Base-by-base conservation (phyloP, 23 red algal genomes). In the Gracilaria gracilis region DNA sequence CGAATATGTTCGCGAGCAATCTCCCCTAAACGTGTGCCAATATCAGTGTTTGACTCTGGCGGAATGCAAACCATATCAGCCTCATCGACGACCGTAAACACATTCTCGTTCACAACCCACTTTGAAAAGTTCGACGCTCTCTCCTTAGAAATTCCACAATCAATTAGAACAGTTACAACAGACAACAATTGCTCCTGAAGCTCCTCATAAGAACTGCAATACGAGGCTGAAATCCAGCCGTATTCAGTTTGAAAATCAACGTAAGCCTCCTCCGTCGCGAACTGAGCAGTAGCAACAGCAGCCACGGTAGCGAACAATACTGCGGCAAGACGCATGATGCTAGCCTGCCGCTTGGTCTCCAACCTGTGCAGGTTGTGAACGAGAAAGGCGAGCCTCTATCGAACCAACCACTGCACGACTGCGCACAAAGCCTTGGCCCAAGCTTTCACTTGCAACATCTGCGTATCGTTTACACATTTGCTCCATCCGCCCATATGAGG, bases 91-190 rank as follows among this genome's bases (percentile, higher is more conserved):
- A 44, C 67, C 35, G 33, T 73, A 44, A 23, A 73, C 31, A 73
- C 67, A 73, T 73, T 73, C 67, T 73, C 67, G 20, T 37, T 73
- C 15, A 73, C 67, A 44, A 73, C 38, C 67, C 67, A 73, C 21
- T 73, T 2, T 1, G 20, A 9, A 16, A 44, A 73, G 28, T 73
- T 21, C 12, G 34, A 3, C 6, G 67, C 67, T 40, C 17, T 37
- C 20, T 73, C 67, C 21, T 40, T 23, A 2, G 67, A 73, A 42
- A 73, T 37, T 73, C 67, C 67, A 24, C 67, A 73, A 7, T 37
- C 8, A 37, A 73, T 29, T 19, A 73, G 8, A 37, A 40, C 38
- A 37, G 35, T 37, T n/a, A 44, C 67, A 39, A 73, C 34, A 17
- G 35, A 37, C 38, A 73, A 0, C 67, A 73, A 29, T 73, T 40